Percentiles rank a stretch among this genome's conserved stretches.
Evolutionary conservation across 2,329 filamentous ascomycete genomes (phyloP).

Genomic region (Eutypa lata): DNA sequence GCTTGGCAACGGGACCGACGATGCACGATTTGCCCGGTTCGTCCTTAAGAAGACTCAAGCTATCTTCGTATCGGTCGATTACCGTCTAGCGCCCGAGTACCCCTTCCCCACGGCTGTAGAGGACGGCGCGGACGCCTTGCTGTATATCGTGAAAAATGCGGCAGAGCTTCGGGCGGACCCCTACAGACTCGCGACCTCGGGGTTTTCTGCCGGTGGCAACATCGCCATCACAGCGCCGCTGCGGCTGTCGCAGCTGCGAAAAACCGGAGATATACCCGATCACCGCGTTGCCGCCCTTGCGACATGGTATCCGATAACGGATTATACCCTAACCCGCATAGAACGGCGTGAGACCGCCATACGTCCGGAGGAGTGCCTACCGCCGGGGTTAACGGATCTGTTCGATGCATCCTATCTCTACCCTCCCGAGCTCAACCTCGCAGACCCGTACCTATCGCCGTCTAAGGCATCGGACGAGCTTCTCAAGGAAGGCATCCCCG

Average conservation of each 20-base stretch:
- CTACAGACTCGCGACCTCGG: conserved; percentile 54
- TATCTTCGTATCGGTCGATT: conserved; percentile 63
- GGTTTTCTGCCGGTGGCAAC: conserved; percentile 63
- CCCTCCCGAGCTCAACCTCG: conserved; percentile 45
- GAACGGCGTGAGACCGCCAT: conserved; percentile 52
- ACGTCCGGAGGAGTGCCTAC: conserved; percentile 56
- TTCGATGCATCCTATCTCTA: conserved; percentile 63
- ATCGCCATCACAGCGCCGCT: conserved; percentile 46
- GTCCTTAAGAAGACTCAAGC: conserved; percentile 51
- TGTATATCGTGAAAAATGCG: conserved; percentile 58
- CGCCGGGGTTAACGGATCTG: conserved; percentile 55
- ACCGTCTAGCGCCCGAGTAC: conserved; percentile 63
- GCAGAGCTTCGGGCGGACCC: conserved; percentile 56
- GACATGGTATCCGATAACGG: conserved; percentile 61
- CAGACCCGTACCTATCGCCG: conserved; percentile 56
- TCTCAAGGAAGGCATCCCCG: conserved; percentile 44
- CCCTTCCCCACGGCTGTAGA: conserved; percentile 65
- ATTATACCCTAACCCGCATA: conserved; percentile 56
- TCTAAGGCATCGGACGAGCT: conserved; percentile 52
- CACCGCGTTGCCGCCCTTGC: conserved; percentile 50
- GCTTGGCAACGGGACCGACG: conserved; percentile 60
- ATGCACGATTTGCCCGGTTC: conserved; percentile 57
- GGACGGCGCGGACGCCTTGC: conserved; percentile 61
- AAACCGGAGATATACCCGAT: conserved; percentile 28
- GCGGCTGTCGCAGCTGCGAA: conserved; percentile 26